Evolutionary conservation across 495 filamentous ascomycete species (phyloP), one percentile per base, ranked within the genome.

Genomic region (Evansstolkia leycettana): DNA sequence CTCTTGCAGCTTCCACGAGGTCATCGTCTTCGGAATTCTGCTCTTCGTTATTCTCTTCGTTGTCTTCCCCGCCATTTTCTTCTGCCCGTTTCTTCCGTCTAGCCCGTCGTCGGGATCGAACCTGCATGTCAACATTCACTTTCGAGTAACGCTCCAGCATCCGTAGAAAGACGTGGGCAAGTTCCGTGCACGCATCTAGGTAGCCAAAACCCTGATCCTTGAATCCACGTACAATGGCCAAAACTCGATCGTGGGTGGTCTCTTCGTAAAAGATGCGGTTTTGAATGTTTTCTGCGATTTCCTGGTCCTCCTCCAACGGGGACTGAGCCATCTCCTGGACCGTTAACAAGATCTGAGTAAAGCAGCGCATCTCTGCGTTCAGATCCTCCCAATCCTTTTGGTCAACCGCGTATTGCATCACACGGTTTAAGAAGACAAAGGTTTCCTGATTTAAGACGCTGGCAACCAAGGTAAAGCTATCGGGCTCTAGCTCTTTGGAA

Each of bases 181-280:
- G 76, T 47, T 99, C 88, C 9, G 90, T 99, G 43, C 75, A 80
- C 13, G 89, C 80, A 59, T 99, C 84, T 6, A 99, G 67, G 40
- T 94, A 96, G 26, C 84, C 83, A 43, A 95, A 92, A 0, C 85
- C 84, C 58, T 96, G 92, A 34, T 89, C 83, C 43, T 89, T 94
- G 55, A 88, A 96, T 12, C 73, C 74, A 42, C 83, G 69, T 0
- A 84, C 64, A 20, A 94, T 82, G 28, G 75, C 69, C 16, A 90
- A 64, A 14, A 96, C 72, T 5, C 83, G 67, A 41, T 96, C 89
- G 48, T 96, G 83, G 0, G 87, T 95, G 0, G 80, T 78, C 47
- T 96, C 87, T 56, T 99, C 92, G 60, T 99, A 96, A 54, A 99
- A 99, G 1, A 99, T 84, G 18, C 92, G 83, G 47, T 81, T 90